Evolutionary conservation across 345 rosid species (phyloP).

Genomic region (Angophora floribunda): DNA sequence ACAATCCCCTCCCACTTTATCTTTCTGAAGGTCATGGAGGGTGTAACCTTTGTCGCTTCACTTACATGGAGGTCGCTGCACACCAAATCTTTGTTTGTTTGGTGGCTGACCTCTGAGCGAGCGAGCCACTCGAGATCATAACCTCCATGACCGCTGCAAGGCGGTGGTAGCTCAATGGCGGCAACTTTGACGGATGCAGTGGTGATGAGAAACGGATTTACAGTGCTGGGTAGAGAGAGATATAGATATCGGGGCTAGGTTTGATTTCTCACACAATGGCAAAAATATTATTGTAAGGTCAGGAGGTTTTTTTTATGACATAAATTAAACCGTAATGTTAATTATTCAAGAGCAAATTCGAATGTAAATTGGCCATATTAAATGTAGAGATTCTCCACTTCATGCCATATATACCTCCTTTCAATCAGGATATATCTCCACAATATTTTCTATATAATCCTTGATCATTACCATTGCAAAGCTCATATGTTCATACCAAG

Average conservation of each 20-base stretch:
- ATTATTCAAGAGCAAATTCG: neutral
- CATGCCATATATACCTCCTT: neutral
- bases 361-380: neutral
- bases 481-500: neutral
- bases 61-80: too few relatives aligned
- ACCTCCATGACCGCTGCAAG: neutral
- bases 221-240: neutral
- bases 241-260: neutral
- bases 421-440: neutral
- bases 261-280: neutral
- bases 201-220: neutral
- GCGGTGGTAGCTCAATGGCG: neutral
- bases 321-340: neutral
- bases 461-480: neutral
- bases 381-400: neutral
- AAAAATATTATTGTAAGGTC: neutral
- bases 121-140: neutral
- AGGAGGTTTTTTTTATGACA: neutral
- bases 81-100: neutral
- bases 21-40: neutral
- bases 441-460: neutral
- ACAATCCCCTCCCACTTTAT: neutral
- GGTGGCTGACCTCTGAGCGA: neutral
- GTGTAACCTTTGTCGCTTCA: neutral
- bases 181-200: neutral